Evolutionary conservation across 345 rosid species (phyloP).

Genomic region (Salix suchowensis): DNA sequence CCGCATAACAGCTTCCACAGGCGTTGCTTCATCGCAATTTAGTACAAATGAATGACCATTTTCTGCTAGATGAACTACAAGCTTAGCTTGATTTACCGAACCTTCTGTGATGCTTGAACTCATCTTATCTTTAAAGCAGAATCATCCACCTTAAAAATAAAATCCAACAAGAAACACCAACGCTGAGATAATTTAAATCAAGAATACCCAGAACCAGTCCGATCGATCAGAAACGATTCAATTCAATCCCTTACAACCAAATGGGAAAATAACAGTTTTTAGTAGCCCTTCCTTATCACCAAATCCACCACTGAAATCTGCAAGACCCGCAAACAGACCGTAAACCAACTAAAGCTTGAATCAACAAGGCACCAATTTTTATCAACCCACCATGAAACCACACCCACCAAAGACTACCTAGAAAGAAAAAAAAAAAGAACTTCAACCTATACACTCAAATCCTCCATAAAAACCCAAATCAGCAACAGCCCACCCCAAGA

Average conservation of each 20-base stretch:
- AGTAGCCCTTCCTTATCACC: constrained; percentile 19
- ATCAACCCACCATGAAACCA: constrained; percentile 2
- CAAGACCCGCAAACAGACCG: constrained; percentile 10
- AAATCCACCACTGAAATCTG: constrained; percentile 18
- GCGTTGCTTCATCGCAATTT: constrained; percentile 55
- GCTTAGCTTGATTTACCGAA: constrained; percentile 56
- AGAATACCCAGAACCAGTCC: not conserved
- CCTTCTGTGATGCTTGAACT: constrained; percentile 55
- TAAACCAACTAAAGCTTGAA: constrained; percentile 8
- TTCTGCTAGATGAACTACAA: constrained; percentile 79
- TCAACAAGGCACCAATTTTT: not conserved
- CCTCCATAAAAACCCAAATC: constrained; percentile 24
- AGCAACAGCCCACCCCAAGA: constrained; percentile 17
- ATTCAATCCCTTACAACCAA: constrained; percentile 8
- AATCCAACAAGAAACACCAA: constrained; percentile 4
- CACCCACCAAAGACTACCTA: constrained; percentile 8
- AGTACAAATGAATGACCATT: constrained; percentile 76
- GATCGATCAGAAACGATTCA: not conserved
- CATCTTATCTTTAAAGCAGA: constrained; percentile 46
- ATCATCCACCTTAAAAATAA: constrained; percentile 27
- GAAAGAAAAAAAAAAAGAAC: not conserved
- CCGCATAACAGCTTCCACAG: constrained; percentile 76
- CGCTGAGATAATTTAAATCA: not conserved
- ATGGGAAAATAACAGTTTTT: constrained; percentile 1
- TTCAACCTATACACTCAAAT: constrained; percentile 15